Evolutionary conservation across 148 eudicot genomes (phyloP).

Genomic region (Diospyros lotus): DNA sequence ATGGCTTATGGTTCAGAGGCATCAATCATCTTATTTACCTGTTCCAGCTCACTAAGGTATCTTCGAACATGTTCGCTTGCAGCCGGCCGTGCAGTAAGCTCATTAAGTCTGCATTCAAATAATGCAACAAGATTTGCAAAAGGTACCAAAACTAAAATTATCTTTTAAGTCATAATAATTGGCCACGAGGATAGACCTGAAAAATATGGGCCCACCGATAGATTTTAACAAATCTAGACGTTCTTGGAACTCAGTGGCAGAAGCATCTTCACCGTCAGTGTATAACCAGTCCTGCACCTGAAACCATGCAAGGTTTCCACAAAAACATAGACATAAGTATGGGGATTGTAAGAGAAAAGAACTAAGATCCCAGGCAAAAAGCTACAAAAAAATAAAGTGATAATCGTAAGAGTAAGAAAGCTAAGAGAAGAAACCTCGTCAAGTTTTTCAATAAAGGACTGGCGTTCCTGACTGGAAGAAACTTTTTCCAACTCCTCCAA

Average conservation of each 20-base stretch:
- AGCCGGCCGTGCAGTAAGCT: slow-evolving; percentile 85
- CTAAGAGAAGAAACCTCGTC: slow-evolving; percentile 60
- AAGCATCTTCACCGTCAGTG: slow-evolving; percentile 98
- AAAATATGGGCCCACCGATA: slow-evolving; percentile 92
- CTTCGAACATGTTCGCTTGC: slow-evolving; percentile 60
- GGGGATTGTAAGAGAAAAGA: too few relatives aligned
- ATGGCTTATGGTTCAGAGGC: background rate
- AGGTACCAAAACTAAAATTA: slow-evolving; percentile 7
- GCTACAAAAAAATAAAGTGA: background rate
- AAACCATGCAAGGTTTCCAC: slow-evolving; percentile 10
- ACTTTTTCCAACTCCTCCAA: slow-evolving; percentile 56
- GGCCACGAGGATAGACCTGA: slow-evolving; percentile 44
- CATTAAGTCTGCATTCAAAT: slow-evolving; percentile 50
- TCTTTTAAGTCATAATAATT: background rate
- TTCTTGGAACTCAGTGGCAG: slow-evolving; percentile 74
- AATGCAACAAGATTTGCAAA: slow-evolving; percentile 13
- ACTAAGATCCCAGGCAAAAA: background rate
- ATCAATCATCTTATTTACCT: slow-evolving; percentile 38
- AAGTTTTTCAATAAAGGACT: slow-evolving; percentile 69
- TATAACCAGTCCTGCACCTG: slow-evolving; percentile 98
- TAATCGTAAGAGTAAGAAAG: background rate
- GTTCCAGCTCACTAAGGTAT: slow-evolving; percentile 61
- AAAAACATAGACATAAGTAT: background rate
- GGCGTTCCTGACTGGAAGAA: slow-evolving; percentile 68
- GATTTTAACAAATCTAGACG: slow-evolving; percentile 71